A percentile compares a stretch with the other conserved stretches of the same genome.
phyloP scores from a whole-genome alignment of 768 basidiomycete species.

The Xanthoconium purpureum region DNA sequence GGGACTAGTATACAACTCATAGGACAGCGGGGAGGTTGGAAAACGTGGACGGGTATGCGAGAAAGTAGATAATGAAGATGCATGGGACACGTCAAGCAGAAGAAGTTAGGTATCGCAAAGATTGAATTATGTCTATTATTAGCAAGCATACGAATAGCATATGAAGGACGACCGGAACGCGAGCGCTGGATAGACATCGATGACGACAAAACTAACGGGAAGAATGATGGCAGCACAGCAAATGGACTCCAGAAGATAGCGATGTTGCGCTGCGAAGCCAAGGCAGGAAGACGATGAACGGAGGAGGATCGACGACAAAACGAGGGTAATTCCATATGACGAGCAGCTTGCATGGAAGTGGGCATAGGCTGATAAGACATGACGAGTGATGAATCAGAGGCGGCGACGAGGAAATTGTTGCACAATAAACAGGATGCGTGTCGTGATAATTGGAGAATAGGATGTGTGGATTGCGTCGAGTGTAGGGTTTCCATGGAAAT shows the following conservation, averaged over 20 bases:
- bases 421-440: conserved; percentile 29
- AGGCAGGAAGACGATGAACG: background rate
- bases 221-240: conserved; percentile 29
- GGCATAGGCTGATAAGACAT: conserved; percentile 21
- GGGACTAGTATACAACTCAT: too few species aligned
- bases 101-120: conserved; percentile 17
- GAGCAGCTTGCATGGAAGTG: conserved; percentile 2
- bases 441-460: conserved; percentile 21
- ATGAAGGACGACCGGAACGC: conserved; percentile 10
- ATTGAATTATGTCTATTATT: conserved; percentile 2
- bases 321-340: conserved; percentile 12
- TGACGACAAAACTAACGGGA: conserved; percentile 12
- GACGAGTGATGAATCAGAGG: conserved; percentile 17
- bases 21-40: background rate
- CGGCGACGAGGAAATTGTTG: conserved; percentile 25
- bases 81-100: conserved; percentile 5
- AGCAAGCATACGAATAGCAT: conserved; percentile 12
- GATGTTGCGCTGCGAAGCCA: conserved; percentile 14
- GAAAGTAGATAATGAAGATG: conserved; percentile 12
- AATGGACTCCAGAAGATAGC: conserved; percentile 16
- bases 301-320: conserved; percentile 19
- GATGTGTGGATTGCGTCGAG: conserved; percentile 17
- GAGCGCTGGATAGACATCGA: conserved; percentile 17
- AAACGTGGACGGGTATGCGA: conserved; percentile 21
- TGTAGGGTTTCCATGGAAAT: conserved; percentile 29